Evolutionary conservation across 805 yeast species (phyloP).

Genomic region (Suhomyces faveliae): DNA sequence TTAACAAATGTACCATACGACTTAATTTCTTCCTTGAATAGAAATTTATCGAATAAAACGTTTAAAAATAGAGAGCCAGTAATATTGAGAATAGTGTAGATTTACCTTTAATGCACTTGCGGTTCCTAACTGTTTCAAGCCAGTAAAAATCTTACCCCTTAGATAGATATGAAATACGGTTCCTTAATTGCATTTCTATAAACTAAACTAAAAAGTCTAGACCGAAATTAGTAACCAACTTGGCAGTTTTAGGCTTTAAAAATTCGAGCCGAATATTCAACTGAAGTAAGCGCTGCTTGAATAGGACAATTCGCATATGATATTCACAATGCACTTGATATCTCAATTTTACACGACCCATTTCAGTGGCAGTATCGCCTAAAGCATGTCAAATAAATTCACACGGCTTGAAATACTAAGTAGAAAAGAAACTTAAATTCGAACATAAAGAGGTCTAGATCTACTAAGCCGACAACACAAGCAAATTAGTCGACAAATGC

Average conservation of each 20-base stretch:
- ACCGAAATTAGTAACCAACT: not conserved
- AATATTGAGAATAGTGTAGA: not conserved
- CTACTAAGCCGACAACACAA: not conserved
- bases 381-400: not conserved
- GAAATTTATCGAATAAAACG: not conserved
- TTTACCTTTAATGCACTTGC: not conserved
- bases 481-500: not conserved
- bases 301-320: not conserved
- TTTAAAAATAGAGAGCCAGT: not conserved
- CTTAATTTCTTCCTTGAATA: not conserved
- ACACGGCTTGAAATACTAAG: not conserved
- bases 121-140: not conserved
- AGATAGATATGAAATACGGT: not conserved
- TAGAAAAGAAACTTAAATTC: slow-evolving; percentile 1
- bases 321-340: not conserved
- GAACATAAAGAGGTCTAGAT: not conserved
- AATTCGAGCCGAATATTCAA: not conserved
- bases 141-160: not conserved
- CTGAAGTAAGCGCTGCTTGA: not conserved
- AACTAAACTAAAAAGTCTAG: not conserved
- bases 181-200: not conserved
- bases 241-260: not conserved
- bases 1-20: slow-evolving; percentile 3
- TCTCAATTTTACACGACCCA: not conserved
- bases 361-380: not conserved